Evolutionary conservation across 2,329 filamentous ascomycete genomes (phyloP).

Genomic region (Cytospora leucostoma): DNA sequence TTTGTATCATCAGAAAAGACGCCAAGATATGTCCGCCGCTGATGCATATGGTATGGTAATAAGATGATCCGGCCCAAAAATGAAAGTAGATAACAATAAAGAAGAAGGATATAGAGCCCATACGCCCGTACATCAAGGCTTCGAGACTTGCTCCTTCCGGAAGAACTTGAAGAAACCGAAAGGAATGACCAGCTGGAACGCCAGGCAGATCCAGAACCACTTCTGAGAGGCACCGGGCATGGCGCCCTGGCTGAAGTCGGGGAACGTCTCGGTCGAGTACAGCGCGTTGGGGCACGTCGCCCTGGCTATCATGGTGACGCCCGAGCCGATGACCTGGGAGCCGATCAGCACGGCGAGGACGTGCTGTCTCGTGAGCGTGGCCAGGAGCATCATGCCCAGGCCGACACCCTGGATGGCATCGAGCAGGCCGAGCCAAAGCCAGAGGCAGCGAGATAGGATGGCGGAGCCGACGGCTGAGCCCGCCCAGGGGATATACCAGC

Average conservation of each 20-base stretch:
- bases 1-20: constrained; percentile 18
- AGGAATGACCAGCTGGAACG: constrained; percentile 60
- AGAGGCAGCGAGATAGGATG: constrained; percentile 58
- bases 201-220: constrained; percentile 64
- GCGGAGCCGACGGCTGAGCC: constrained; percentile 55
- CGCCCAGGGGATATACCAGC: constrained; percentile 64
- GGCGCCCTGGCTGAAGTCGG: constrained; percentile 56
- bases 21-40: constrained; percentile 24
- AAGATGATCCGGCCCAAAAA: constrained; percentile 6
- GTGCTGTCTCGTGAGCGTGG: constrained; percentile 65
- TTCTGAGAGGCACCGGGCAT: constrained; percentile 49
- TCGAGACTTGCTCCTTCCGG: constrained; percentile 58
- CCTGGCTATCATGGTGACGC: constrained; percentile 60
- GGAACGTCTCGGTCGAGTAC: constrained; percentile 63
- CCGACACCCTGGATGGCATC: constrained; percentile 67
- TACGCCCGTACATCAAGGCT: constrained; percentile 43
- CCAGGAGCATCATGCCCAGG: constrained; percentile 67
- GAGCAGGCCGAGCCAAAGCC: constrained; percentile 68
- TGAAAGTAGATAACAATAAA: constrained; percentile 10
- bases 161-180: constrained; percentile 59
- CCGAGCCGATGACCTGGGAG: constrained; percentile 62
- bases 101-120: background rate
- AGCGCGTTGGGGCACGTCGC: constrained; percentile 61
- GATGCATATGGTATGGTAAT: constrained; percentile 20
- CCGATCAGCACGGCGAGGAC: constrained; percentile 62